Evolutionary conservation across 768 basidiomycete species (phyloP), one percentile per base, ranked within the genome.

Genomic region (Lentinula lateritia): DNA sequence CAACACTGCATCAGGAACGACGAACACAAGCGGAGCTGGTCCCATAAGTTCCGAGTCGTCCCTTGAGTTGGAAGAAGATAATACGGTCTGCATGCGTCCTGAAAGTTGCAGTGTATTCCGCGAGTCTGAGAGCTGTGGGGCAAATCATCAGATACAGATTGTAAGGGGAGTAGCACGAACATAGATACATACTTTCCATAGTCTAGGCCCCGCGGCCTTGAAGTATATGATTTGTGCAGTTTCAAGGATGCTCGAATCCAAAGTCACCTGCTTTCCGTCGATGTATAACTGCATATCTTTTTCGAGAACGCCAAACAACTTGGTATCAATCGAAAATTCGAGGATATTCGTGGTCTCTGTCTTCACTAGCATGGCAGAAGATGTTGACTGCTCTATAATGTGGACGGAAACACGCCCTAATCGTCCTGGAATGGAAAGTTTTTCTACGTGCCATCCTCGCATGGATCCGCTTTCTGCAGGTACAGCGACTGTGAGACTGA

Each of bases 401-500:
- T 45, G 16, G 42, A 58, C 39, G 3, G 5, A 52, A n/a, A 52
- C 16, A 20, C 38, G 45, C 20, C 35, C 60, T 36, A 61, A 90
- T 91, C 88, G 77, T 52, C 93, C 93, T 38, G 90, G 89, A n/a
- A 80, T 71, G 1, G 68, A 65, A 46, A 93, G 70, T 36, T 78
- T 76, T 38, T 83, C 74, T 46, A 95, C 83, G 54, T 74, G 80
- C 77, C 85, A 90, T 2, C 92, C 93, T 67, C 86, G 78, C 59
- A 93, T 70, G 1, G 88, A 76, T 1, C 90, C 91, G 61, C 80
- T 83, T 67, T 92, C 90, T 1, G 76, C 68, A 0, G 93, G 92
- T 36, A 80, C 77, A 1, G 86, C 80, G 5, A 88, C 85, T 0
- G 92, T 95, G 60, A 95, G 72, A 1, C 88, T 92, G 70, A 92